A percentile compares a stretch with the other conserved stretches of the same genome.
phyloP scores from a whole-genome alignment of 345 rosid species.

The Excoecaria agallocha region DNA sequence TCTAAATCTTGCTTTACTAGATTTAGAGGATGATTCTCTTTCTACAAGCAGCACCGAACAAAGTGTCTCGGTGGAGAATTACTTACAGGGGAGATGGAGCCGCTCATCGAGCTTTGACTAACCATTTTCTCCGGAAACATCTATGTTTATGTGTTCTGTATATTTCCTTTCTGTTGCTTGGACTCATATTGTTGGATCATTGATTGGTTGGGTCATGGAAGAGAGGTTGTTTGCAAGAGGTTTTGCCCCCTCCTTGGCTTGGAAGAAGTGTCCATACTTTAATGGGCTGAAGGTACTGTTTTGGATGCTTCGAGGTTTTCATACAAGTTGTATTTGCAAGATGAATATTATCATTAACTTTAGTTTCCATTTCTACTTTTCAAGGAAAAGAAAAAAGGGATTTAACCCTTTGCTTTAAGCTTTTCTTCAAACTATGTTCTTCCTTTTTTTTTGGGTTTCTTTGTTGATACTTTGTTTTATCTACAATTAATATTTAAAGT shows the following conservation, averaged over 20 bases:
- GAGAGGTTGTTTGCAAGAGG: slow-evolving; percentile 46
- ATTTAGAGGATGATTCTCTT: slow-evolving; percentile 66
- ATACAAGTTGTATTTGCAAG: too few species aligned
- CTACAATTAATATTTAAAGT: too few species aligned
- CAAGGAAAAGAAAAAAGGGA: too few species aligned
- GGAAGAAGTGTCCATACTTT: background rate
- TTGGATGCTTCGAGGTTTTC: too few species aligned
- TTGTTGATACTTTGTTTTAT: too few species aligned
- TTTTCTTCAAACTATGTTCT: too few species aligned
- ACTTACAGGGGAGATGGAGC: slow-evolving; percentile 77
- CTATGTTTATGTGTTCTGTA: slow-evolving; percentile 15
- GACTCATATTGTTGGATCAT: background rate
- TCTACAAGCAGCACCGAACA: slow-evolving; percentile 60
- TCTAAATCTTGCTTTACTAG: slow-evolving; percentile 77
- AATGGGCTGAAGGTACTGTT: too few species aligned
- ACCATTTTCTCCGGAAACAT: background rate
- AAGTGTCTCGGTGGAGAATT: slow-evolving; percentile 61
- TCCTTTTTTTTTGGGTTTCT: too few species aligned
- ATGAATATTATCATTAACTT: too few species aligned
- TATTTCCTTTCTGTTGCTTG: slow-evolving; percentile 11
- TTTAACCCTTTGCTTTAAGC: too few species aligned
- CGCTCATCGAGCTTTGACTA: slow-evolving; percentile 72
- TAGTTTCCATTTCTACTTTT: too few species aligned
- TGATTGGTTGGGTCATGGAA: slow-evolving; percentile 40
- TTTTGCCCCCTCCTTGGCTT: slow-evolving; percentile 46